Base-by-base conservation (phyloP, 495 filamentous ascomycete species). In the Letharia columbiana region DNA sequence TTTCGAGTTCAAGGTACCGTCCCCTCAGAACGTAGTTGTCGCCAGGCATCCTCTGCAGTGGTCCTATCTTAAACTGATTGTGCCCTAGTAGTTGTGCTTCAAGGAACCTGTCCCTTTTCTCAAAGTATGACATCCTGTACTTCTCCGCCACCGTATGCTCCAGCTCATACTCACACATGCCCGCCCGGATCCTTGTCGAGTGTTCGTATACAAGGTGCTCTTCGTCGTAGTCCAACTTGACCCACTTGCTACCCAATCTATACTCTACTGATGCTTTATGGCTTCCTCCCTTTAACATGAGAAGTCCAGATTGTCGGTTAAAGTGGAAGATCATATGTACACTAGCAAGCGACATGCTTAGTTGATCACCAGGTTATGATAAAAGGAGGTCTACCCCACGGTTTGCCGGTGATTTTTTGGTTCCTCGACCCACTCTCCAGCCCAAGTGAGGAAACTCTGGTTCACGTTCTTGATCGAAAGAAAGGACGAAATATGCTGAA, bases 381-480 rank as follows among this genome's bases (percentile, higher is more conserved):
- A 63, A 52, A 45, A 63, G 44, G 40, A 63, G 61, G 23, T 63
- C 61, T 39, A 63, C 61, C 28, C 44, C 44, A 44, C 61, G 61
- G 61, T 63, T 63, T 35, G 41, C 41, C 15, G 61, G 39, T 37
- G 31, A 35, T 63, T 63, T 63, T 17, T n/a, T 7, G 41, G 40
- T 63, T 63, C 61, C 61, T 63, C 61, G 61, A 63, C 61, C 61
- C 40, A 63, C 61, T 63, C 61, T 63, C 61, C 61, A 63, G 28
- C 61, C 61, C 41, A 63, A 28, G 41, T 63, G 61, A 63, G 61
- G 61, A 35, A 63, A 39, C 23, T 44, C 61, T 63, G 61, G 61
- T n/a, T 33, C 35, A 49, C 61, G 61, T 52, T 50, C 47, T 54
- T 63, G 28, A 52, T 63, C 61, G 44, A 63, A 63, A 47, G 61